phyloP scores from a whole-genome alignment of 2,329 filamentous ascomycete species.

The Tolypocladium amazonense region DNA sequence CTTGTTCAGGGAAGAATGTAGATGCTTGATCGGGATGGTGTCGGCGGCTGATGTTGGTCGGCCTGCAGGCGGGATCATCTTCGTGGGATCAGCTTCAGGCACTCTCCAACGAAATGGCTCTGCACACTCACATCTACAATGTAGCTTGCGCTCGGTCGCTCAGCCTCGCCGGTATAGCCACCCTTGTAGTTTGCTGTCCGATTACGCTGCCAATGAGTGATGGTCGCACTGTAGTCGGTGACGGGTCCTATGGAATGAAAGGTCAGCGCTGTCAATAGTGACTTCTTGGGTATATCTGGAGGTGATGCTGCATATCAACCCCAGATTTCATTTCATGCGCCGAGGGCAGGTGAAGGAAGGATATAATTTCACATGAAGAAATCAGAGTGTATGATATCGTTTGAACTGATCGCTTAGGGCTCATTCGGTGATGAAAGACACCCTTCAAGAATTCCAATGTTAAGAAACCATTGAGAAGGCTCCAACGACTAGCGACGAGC shows the following conservation, averaged over 20 bases:
- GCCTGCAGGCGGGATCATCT: conserved; percentile 83
- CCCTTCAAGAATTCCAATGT: not conserved
- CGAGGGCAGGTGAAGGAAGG: not conserved
- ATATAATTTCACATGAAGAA: not conserved
- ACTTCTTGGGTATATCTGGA: conserved; percentile 2
- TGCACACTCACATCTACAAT: conserved; percentile 59
- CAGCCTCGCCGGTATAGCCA: conserved; percentile 60
- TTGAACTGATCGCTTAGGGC: not conserved
- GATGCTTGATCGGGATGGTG: conserved; percentile 84
- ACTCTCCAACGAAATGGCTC: not conserved
- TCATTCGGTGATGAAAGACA: not conserved
- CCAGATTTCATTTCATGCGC: not conserved
- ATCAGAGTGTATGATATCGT: not conserved
- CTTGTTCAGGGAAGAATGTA: conserved; percentile 98
- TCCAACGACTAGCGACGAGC: not conserved
- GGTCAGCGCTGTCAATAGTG: conserved; percentile 9
- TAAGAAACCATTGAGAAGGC: not conserved
- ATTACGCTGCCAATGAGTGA: conserved; percentile 85
- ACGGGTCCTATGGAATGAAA: conserved; percentile 55
- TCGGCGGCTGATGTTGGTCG: conserved; percentile 67
- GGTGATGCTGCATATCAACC: conserved; percentile 1
- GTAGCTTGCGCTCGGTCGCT: conserved; percentile 81
- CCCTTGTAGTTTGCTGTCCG: conserved; percentile 60
- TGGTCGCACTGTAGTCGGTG: conserved; percentile 84
- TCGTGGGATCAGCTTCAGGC: conserved; percentile 8